Evolutionary conservation across 1,139 yeast species (phyloP).

Genomic region (Lipomyces yarrowii): DNA sequence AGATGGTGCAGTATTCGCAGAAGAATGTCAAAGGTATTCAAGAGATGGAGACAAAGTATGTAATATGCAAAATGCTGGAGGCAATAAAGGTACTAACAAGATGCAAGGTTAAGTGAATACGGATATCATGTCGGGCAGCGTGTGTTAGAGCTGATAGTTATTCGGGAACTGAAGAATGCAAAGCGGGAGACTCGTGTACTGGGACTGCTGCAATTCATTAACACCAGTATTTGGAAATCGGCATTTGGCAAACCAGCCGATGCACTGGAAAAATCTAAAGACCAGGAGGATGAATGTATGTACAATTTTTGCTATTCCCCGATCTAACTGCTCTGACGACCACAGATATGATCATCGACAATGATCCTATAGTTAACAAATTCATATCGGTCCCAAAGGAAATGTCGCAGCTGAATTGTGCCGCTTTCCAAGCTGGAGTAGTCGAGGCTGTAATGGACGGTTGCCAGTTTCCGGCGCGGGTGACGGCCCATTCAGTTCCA

Average conservation of each 20-base stretch:
- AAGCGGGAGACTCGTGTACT: slow-evolving; percentile 73
- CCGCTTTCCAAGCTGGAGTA: slow-evolving; percentile 88
- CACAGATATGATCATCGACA: slow-evolving; percentile 68
- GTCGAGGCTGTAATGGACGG: slow-evolving; percentile 87
- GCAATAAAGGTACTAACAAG: not conserved
- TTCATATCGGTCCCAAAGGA: slow-evolving; percentile 82
- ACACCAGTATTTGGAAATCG: slow-evolving; percentile 78
- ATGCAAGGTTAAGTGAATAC: slow-evolving; percentile 61
- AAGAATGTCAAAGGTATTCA: slow-evolving; percentile 67
- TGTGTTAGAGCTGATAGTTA: slow-evolving; percentile 59
- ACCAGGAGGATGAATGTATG: slow-evolving; percentile 77
- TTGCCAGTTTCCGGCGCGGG: slow-evolving; percentile 77
- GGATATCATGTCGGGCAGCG: slow-evolving; percentile 74
- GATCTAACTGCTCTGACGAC: slow-evolving; percentile 3
- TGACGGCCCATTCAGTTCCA: slow-evolving; percentile 86
- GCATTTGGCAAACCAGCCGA: slow-evolving; percentile 84
- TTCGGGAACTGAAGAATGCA: slow-evolving; percentile 60
- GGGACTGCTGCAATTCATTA: slow-evolving; percentile 81
- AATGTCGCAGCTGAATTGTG: slow-evolving; percentile 75
- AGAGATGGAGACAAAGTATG: slow-evolving; percentile 62
- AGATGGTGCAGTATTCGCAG: slow-evolving; percentile 69
- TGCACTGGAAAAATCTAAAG: slow-evolving; percentile 85
- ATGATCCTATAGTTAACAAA: slow-evolving; percentile 72
- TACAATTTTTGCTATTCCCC: not conserved
- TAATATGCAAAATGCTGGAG: too few relatives aligned